Conservation (phyloP, 805 yeast species). For the Kodamaea jinghongensis region DNA sequence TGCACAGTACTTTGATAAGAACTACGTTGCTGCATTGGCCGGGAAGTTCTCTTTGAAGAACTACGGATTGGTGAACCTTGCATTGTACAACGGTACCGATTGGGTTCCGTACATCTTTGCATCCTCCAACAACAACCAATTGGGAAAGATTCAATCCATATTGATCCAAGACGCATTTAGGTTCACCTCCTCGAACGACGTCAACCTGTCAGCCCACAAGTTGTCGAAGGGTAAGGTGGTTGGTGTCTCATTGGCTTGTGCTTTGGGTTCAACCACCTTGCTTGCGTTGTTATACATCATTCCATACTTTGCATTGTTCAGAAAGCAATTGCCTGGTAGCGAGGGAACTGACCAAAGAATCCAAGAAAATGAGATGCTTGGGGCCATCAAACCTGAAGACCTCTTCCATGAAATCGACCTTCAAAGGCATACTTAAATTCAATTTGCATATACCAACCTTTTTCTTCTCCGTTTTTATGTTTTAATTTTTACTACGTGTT, state of each 20-base stretch:
- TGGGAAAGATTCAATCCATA: conserved; percentile 32
- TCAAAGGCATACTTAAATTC: conserved; percentile 23
- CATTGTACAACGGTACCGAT: conserved; percentile 57
- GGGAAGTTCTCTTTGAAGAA: conserved; percentile 51
- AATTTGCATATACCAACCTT: background rate
- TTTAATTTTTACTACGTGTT: conserved; percentile 2
- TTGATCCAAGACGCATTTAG: conserved; percentile 34
- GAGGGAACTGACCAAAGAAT: conserved; percentile 28
- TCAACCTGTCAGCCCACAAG: conserved; percentile 15
- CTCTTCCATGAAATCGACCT: conserved; percentile 45
- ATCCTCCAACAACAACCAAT: conserved; percentile 10
- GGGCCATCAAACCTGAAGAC: conserved; percentile 43
- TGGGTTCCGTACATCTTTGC: conserved; percentile 70
- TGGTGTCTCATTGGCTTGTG: conserved; percentile 46
- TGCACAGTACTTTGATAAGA: conserved; percentile 40
- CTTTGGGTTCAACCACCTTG: conserved; percentile 40
- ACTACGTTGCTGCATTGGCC: conserved; percentile 50
- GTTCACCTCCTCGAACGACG: conserved; percentile 36
- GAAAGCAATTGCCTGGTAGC: conserved; percentile 21
- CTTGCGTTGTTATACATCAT: conserved; percentile 40
- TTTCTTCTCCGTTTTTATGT: conserved; percentile 2
- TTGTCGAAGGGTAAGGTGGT: conserved; percentile 42
- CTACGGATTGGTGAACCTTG: conserved; percentile 60
- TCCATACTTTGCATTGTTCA: conserved; percentile 37
- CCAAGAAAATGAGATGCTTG: conserved; percentile 44